Percentiles rank a stretch among this genome's conserved stretches.
phyloP scores from a whole-genome alignment of 192 early-diverging fungal species.

The Spizellomyces punctatus region DNA sequence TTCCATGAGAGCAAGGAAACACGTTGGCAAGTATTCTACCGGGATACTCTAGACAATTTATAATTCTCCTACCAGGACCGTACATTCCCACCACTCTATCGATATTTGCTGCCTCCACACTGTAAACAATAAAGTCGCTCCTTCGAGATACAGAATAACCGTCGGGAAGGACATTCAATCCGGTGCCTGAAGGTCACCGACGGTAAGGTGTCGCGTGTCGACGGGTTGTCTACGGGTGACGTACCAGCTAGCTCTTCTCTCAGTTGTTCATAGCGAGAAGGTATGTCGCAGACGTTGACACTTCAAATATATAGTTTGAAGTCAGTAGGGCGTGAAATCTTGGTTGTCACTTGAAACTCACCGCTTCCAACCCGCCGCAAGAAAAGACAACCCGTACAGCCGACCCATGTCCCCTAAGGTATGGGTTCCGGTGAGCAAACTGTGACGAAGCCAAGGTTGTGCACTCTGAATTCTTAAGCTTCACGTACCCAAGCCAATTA shows the following conservation, averaged over 20 bases:
- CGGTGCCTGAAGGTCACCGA: constrained; percentile 14
- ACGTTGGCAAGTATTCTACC: background rate
- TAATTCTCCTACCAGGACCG: constrained; percentile 69
- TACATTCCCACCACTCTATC: constrained; percentile 76
- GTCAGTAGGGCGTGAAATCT: background rate
- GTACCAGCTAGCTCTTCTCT: constrained; percentile 57
- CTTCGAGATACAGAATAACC: constrained; percentile 82
- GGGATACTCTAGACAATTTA: background rate
- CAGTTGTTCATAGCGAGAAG: constrained; percentile 71
- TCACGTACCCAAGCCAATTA: constrained; percentile 74
- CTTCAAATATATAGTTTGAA: constrained; percentile 36
- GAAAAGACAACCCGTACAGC: constrained; percentile 78
- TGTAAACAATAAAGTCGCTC: constrained; percentile 91
- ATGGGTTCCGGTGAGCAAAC: background rate
- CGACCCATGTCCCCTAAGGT: constrained; percentile 92
- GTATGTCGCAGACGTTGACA: constrained; percentile 89
- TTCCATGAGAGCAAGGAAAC: constrained; percentile 7
- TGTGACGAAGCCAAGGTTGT: background rate
- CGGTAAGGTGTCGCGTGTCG: background rate
- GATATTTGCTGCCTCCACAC: constrained; percentile 91
- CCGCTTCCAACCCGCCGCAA: constrained; percentile 80
- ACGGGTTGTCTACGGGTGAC: background rate
- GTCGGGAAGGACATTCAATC: constrained; percentile 71
- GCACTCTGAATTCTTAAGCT: no score
- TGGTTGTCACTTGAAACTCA: constrained; percentile 14